Percentiles rank a stretch among this genome's conserved stretches.
phyloP scores from a whole-genome alignment of 768 basidiomycete genomes.

The Rhodocollybia butyracea region DNA sequence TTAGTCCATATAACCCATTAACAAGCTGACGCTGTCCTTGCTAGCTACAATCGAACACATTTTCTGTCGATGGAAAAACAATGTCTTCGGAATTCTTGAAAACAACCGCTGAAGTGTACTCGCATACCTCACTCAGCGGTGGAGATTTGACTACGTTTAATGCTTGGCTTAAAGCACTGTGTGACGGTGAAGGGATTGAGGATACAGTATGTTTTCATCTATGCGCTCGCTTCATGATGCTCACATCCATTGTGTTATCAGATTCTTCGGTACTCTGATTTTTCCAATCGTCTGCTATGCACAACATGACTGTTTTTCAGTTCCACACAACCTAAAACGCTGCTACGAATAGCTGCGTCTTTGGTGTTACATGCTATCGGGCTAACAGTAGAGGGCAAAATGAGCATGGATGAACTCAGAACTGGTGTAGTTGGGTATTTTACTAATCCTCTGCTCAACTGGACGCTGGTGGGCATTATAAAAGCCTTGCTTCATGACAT shows the following conservation, averaged over 20 bases:
- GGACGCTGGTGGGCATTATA: slow-evolving; percentile 77
- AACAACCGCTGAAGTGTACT: slow-evolving; percentile 41
- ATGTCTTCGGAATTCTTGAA: slow-evolving; percentile 51
- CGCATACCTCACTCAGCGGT: slow-evolving; percentile 34
- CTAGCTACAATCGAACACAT: slow-evolving; percentile 49
- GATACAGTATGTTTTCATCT: slow-evolving; percentile 54
- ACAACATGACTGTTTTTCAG: slow-evolving; percentile 30
- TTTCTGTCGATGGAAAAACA: slow-evolving; percentile 42
- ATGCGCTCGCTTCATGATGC: not conserved
- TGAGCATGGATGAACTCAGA: slow-evolving; percentile 64
- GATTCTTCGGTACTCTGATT: slow-evolving; percentile 22
- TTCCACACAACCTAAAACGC: slow-evolving; percentile 64
- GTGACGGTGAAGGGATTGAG: slow-evolving; percentile 85
- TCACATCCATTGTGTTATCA: not conserved
- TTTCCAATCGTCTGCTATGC: not conserved
- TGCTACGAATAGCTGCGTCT: slow-evolving; percentile 65
- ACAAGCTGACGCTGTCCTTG: slow-evolving; percentile 9
- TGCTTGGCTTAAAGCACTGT: slow-evolving; percentile 75
- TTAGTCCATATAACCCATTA: not conserved
- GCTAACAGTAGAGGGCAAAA: slow-evolving; percentile 43
- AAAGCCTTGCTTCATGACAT: slow-evolving; percentile 61
- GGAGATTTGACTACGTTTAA: slow-evolving; percentile 44
- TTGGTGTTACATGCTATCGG: slow-evolving; percentile 64
- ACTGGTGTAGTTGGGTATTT: slow-evolving; percentile 83
- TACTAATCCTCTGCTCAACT: slow-evolving; percentile 65